Conservation (phyloP, 2,329 filamentous ascomycete genomes). For the Calonectria ilicicola region DNA sequence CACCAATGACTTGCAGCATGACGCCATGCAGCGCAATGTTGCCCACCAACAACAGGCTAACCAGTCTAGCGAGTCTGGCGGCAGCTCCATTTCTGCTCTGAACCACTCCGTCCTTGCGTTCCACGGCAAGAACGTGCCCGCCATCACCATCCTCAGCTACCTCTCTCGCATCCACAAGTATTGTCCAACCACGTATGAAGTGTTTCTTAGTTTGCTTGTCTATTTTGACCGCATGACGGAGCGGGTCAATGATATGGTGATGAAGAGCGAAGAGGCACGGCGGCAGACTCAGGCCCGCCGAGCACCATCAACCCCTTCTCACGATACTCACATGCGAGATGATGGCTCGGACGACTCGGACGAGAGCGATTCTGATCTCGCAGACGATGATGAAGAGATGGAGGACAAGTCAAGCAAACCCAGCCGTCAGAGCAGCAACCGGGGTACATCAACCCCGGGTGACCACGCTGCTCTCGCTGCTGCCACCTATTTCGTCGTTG, state of each 20-base stretch:
- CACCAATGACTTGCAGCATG: constrained; percentile 94
- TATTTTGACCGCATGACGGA: constrained; percentile 99
- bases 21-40: constrained; percentile 82
- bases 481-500: constrained; percentile 87
- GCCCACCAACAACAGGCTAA: constrained; percentile 69
- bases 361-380: constrained; percentile 64
- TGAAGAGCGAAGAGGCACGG: constrained; percentile 71
- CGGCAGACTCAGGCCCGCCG: constrained; percentile 38
- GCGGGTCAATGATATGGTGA: constrained; percentile 85
- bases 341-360: constrained; percentile 48
- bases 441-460: constrained; percentile 33
- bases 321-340: constrained; percentile 48
- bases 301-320: constrained; percentile 24
- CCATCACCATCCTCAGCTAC: constrained; percentile 97
- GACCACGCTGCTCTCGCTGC: constrained; percentile 42
- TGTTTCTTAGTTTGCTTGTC: constrained; percentile 93
- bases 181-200: constrained; percentile 97
- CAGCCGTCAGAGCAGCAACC: constrained; percentile 36
- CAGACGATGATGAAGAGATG: constrained; percentile 57
- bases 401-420: constrained; percentile 43
- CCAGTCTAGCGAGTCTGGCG: constrained; percentile 56
- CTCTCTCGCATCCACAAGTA: constrained; percentile 98
- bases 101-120: constrained; percentile 86
- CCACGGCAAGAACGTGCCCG: constrained; percentile 97
- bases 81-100: constrained; percentile 69